These are phyloP conservation scores for Teunomyces kruisii DNA, from an alignment of 805 yeast genomes.

Conservation along the genomic window DNA sequence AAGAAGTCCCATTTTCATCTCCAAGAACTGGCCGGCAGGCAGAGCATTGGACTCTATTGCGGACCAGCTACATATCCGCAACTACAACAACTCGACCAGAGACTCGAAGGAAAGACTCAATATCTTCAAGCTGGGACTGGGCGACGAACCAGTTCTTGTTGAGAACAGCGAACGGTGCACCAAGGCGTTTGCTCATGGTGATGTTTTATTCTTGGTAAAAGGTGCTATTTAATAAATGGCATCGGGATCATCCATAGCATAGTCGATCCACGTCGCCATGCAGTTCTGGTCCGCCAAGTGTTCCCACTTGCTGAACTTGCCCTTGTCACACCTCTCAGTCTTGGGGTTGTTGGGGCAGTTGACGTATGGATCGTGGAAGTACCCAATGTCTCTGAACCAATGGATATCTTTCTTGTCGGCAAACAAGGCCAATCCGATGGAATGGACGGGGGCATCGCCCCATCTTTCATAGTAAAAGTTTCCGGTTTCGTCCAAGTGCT, in stretches of 20 bases:
- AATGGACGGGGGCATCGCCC: conserved; percentile 94
- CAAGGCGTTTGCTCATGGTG: conserved; percentile 47
- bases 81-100: conserved; percentile 47
- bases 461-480: conserved; percentile 89
- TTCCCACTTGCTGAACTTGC: conserved; percentile 52
- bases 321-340: conserved; percentile 52
- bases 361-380: conserved; percentile 69
- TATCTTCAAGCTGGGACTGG: conserved; percentile 39
- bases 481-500: conserved; percentile 63
- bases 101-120: conserved; percentile 44
- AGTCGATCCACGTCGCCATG: conserved; percentile 65
- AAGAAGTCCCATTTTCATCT: conserved; percentile 43
- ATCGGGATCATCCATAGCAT: conserved; percentile 23
- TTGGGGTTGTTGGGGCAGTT: conserved; percentile 63
- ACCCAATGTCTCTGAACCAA: conserved; percentile 87
- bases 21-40: conserved; percentile 61
- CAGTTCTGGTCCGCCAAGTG: conserved; percentile 70
- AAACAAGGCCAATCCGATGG: conserved; percentile 69
- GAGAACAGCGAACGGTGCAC: conserved; percentile 37
- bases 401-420: conserved; percentile 69
- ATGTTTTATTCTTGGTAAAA: conserved; percentile 50
- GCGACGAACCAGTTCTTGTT: conserved; percentile 28
- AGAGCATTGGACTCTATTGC: conserved; percentile 55
- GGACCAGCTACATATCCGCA: conserved; percentile 45
- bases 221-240: conserved; percentile 21